phyloP scores from a whole-genome alignment of 2,329 filamentous ascomycete genomes.

The Akanthomyces muscarius region DNA sequence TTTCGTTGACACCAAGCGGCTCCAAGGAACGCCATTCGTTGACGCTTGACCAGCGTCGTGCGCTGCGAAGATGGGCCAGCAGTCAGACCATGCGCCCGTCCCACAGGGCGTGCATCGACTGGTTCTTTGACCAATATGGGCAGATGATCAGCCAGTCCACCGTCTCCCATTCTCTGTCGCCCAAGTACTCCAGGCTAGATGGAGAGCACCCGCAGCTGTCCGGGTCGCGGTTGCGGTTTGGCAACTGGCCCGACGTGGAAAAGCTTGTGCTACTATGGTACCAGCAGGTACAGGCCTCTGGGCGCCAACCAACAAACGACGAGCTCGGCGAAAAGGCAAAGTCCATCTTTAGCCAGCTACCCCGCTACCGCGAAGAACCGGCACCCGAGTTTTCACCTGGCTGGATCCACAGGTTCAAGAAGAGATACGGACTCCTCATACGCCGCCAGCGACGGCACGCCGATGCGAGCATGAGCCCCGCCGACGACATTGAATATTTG shows the following conservation, averaged over 20 bases:
- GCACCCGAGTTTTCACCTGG: slow-evolving; percentile 60
- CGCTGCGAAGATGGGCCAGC: slow-evolving; percentile 57
- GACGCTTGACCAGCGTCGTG: slow-evolving; percentile 59
- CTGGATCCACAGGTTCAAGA: slow-evolving; percentile 63
- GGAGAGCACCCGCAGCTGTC: slow-evolving; percentile 56
- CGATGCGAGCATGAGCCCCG: slow-evolving; percentile 43
- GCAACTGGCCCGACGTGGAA: slow-evolving; percentile 62
- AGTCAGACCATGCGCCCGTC: slow-evolving; percentile 53
- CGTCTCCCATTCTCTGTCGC: slow-evolving; percentile 58
- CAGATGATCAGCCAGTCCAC: slow-evolving; percentile 60
- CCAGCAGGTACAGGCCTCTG: slow-evolving; percentile 47
- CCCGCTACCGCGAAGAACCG: slow-evolving; percentile 57
- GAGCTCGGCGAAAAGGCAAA: slow-evolving; percentile 61
- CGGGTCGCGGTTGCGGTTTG: slow-evolving; percentile 58
- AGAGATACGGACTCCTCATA: slow-evolving; percentile 56
- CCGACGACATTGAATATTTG: slow-evolving; percentile 56
- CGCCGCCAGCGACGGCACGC: slow-evolving; percentile 52
- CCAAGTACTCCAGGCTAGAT: slow-evolving; percentile 59
- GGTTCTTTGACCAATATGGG: slow-evolving; percentile 56
- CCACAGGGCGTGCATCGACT: slow-evolving; percentile 60
- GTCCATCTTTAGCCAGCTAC: slow-evolving; percentile 53
- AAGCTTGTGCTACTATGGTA: slow-evolving; percentile 55
- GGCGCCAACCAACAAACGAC: slow-evolving; percentile 58
- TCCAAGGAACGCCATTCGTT: slow-evolving; percentile 54
- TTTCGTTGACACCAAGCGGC: slow-evolving; percentile 20